Evolutionary conservation across 306 rosid genomes (phyloP).

Genomic region (Quercus alba): DNA sequence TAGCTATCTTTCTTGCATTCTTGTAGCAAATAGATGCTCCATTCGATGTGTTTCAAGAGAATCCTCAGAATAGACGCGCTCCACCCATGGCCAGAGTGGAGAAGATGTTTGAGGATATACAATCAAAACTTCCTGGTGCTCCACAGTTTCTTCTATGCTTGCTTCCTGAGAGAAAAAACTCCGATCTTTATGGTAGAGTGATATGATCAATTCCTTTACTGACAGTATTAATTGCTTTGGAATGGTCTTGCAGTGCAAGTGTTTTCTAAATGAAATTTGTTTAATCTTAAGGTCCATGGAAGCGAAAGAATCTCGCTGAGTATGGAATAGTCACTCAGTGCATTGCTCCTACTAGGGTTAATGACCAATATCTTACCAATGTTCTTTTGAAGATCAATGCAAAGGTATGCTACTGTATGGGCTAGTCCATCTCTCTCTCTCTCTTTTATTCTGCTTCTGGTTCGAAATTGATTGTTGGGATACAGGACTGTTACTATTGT

Average conservation of each 20-base stretch:
- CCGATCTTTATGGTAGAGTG: slow-evolving; percentile 77
- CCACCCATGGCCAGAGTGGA: slow-evolving; percentile 83
- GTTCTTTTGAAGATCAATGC: slow-evolving; percentile 86
- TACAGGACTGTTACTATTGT: background rate
- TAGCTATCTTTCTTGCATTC: background rate
- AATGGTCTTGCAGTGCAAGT: background rate
- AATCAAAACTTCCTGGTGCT: slow-evolving; percentile 64
- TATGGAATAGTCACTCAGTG: slow-evolving; percentile 83
- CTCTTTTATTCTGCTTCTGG: background rate
- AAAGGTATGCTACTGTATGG: slow-evolving; percentile 40
- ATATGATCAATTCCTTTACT: background rate
- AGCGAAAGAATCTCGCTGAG: slow-evolving; percentile 66
- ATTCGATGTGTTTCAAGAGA: slow-evolving; percentile 59
- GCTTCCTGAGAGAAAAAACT: slow-evolving; percentile 89
- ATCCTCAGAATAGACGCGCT: slow-evolving; percentile 55
- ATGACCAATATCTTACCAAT: slow-evolving; percentile 88
- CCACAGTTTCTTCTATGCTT: slow-evolving; percentile 78
- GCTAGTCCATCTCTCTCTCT: background rate
- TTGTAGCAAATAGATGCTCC: slow-evolving; percentile 55
- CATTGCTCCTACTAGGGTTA: slow-evolving; percentile 71
- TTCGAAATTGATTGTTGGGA: background rate
- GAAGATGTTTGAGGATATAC: slow-evolving; percentile 65
- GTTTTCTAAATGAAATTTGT: background rate
- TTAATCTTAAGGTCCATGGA: slow-evolving; percentile 78
- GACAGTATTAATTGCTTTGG: background rate